phyloP scores from a whole-genome alignment of 2,329 filamentous ascomycete genomes.

The Apiospora phragmitis region DNA sequence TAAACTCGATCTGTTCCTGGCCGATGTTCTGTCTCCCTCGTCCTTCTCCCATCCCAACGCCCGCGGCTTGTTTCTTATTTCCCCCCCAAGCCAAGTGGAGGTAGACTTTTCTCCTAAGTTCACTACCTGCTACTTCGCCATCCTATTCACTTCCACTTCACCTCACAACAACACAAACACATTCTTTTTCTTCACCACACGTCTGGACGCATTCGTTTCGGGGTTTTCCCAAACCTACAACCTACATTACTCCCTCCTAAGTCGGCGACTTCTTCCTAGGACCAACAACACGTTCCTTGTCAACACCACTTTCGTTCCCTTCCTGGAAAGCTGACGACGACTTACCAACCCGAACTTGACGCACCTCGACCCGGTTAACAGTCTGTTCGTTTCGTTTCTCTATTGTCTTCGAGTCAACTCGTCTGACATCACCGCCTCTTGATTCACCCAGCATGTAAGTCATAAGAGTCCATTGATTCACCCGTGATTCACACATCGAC shows the following conservation, averaged over 20 bases:
- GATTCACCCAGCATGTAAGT: conserved; percentile 7
- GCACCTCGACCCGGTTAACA: not conserved
- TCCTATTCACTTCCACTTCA: not conserved
- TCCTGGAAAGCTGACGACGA: conserved; percentile 3
- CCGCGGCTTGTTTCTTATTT: conserved; percentile 5
- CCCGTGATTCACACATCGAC: not conserved
- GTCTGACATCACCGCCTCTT: not conserved
- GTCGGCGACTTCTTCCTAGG: not conserved
- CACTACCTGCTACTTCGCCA: not conserved
- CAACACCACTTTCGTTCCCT: not conserved
- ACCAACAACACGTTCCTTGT: not conserved
- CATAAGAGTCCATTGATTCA: not conserved
- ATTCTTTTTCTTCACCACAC: conserved; percentile 9
- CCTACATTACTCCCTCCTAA: not conserved
- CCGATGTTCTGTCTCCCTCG: not conserved
- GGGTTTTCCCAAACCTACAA: not conserved
- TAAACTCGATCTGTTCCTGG: conserved; percentile 5
- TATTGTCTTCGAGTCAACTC: not conserved
- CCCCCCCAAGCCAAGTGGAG: conserved; percentile 2
- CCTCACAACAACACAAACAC: not conserved
- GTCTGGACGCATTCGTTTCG: conserved; percentile 4
- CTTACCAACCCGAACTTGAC: not conserved
- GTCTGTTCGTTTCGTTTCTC: not conserved
- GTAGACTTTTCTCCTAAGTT: not conserved
- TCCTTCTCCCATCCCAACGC: not conserved